Base-by-base conservation (phyloP, 306 rosid species). In the Hylodesmum podocarpum region DNA sequence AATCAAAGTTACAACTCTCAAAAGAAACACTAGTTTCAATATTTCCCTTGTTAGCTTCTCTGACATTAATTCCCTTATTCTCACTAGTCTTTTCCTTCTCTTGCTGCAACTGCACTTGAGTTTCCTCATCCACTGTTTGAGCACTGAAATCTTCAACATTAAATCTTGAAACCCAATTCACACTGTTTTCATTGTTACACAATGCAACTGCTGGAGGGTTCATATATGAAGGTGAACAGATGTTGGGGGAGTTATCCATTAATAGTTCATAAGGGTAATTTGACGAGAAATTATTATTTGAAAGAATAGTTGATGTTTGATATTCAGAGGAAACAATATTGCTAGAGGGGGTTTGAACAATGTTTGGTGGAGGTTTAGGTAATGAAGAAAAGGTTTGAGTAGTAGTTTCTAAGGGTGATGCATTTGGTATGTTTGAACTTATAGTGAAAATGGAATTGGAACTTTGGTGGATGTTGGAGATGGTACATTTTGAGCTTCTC, bases 1-100 rank as follows among this genome's bases (percentile, higher is more conserved):
- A 83, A 66, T 91, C 94, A 79, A 91, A 79, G 82, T 74, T 78
- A 70, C 83, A 75, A 51, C 71, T 55, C 27, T 81, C 88, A 12
- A 79, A 85, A 76, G 58, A 78, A 77, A 16, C 51, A 73, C 62
- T 50, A 25, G 70, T 57, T 63, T 81, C 80, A 59, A 64, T 28
- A 62, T 43, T 69, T 8, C 2, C 70, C 68, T 16, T 79, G 25
- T 34, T 62, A 1, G 12, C 66, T 66, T 83, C 82, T 41, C 40
- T 64, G 29, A 55, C 47, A 37, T 78, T 75, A 14, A 77, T 58
- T 73, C 57, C 69, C 66, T 66, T 55, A 16, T 33, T 9, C 70
- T 77, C 84, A 70, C 77, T 67, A 27, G 19, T 22, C 83, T 70
- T 77, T 15, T 86, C 73, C 28, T 81, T 63, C 33, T 85, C 84